Conservation (phyloP, 2,329 filamentous ascomycete genomes). For the Hirsutella minnesotensis region DNA sequence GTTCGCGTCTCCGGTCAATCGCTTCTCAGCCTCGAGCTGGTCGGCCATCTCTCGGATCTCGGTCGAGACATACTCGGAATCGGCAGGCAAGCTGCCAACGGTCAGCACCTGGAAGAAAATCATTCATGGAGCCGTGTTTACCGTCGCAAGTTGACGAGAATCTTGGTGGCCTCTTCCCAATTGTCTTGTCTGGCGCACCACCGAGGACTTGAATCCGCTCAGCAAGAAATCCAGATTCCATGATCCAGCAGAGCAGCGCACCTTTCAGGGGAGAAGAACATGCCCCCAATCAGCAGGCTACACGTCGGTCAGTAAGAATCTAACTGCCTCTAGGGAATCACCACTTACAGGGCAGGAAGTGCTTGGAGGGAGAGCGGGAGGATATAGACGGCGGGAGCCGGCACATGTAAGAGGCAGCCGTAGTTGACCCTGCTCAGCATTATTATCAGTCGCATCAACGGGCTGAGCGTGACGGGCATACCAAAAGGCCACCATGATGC, state of each 20-base stretch:
- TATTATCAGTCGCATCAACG: background rate
- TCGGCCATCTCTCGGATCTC: conserved; percentile 50
- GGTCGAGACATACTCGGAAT: conserved; percentile 42
- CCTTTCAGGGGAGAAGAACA: conserved; percentile 45
- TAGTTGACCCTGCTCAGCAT: conserved; percentile 41
- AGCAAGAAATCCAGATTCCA: too few relatives aligned
- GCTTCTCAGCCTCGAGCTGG: conserved; percentile 51
- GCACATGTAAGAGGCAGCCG: conserved; percentile 33
- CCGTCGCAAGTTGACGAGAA: conserved; percentile 39
- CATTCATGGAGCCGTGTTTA: conserved; percentile 4
- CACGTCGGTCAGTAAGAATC: conserved; percentile 1
- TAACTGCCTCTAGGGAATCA: background rate
- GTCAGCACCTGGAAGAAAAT: background rate
- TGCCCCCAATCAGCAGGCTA: conserved; percentile 42
- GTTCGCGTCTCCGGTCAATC: conserved; percentile 39
- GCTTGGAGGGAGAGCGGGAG: conserved; percentile 54
- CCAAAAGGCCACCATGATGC: conserved; percentile 31
- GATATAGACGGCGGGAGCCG: conserved; percentile 39
- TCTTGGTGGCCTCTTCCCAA: conserved; percentile 49
- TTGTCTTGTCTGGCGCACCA: conserved; percentile 57
- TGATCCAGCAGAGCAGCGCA: conserved; percentile 8
- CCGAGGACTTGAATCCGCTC: conserved; percentile 35
- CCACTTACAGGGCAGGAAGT: conserved; percentile 42
- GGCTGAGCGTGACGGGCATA: conserved; percentile 4
- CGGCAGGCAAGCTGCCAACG: conserved; percentile 31